phyloP scores from a whole-genome alignment of 2,329 filamentous ascomycete species.

The Amylocarpus encephaloides region DNA sequence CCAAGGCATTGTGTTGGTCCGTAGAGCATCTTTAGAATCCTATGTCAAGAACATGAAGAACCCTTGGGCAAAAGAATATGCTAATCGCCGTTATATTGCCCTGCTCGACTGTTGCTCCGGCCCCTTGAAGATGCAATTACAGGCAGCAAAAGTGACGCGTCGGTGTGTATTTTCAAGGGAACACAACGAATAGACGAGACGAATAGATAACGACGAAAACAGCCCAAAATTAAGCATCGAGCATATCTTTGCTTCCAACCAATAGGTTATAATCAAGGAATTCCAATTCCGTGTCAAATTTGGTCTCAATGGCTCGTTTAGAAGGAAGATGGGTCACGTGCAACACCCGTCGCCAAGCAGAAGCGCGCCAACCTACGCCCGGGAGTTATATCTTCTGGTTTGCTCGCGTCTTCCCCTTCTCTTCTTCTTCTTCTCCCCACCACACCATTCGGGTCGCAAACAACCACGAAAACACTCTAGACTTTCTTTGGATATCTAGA shows the following conservation, averaged over 20 bases:
- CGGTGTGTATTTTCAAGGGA: not conserved
- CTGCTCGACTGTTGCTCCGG: not conserved
- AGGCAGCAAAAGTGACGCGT: not conserved
- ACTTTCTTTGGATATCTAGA: slow-evolving; percentile 33
- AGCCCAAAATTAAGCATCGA: not conserved
- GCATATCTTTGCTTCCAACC: not conserved
- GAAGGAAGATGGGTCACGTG: not conserved
- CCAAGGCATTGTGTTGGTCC: too few species aligned
- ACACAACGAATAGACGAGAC: not conserved
- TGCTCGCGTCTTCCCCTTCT: slow-evolving; percentile 7
- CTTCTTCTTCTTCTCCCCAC: slow-evolving; percentile 26
- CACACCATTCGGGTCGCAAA: slow-evolving; percentile 34
- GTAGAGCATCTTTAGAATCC: too few species aligned
- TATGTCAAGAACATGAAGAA: too few species aligned
- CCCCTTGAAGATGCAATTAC: not conserved
- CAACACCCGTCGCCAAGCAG: not conserved
- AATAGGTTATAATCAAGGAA: not conserved
- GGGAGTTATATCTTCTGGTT: slow-evolving; percentile 4
- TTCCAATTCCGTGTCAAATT: not conserved
- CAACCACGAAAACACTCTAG: slow-evolving; percentile 30
- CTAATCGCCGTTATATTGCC: not conserved
- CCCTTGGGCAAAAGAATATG: too few species aligned
- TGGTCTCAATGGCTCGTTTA: not conserved
- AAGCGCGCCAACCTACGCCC: not conserved
- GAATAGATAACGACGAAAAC: not conserved